These are phyloP conservation scores for Sporothrix brasiliensis DNA, from an alignment of 2,329 filamentous ascomycete species.

Conservation along the genomic window DNA sequence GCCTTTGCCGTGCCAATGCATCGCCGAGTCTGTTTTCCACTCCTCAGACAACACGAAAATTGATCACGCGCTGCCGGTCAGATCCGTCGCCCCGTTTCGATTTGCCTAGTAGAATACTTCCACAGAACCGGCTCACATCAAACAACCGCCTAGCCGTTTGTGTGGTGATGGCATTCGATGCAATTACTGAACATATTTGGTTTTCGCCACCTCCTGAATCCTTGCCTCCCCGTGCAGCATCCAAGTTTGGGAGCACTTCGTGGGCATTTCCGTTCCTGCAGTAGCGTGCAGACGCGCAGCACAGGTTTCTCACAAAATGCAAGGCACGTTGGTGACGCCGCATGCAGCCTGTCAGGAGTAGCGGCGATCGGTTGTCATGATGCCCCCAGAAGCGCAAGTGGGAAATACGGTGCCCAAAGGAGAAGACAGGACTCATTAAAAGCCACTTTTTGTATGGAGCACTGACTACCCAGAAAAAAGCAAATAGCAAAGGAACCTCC, in stretches of 20 bases:
- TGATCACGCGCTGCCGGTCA: constrained; percentile 7
- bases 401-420: not conserved
- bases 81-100: not conserved
- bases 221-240: not conserved
- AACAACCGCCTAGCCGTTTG: constrained; percentile 11
- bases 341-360: not conserved
- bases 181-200: not conserved
- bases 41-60: too few relatives aligned
- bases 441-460: too few relatives aligned
- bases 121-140: not conserved
- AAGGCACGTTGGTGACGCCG: not conserved
- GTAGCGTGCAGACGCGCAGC: not conserved
- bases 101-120: not conserved
- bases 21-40: not conserved
- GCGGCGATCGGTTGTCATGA: not conserved
- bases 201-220: constrained; percentile 21
- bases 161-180: not conserved
- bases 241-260: not conserved
- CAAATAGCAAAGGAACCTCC: not conserved
- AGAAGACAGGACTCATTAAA: not conserved
- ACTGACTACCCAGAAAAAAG: not conserved
- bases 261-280: constrained; percentile 17
- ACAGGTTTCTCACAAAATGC: not conserved
- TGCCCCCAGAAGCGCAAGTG: not conserved
- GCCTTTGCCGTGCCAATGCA: not conserved